Evolutionary conservation across 129 eudicot genomes (phyloP).

Genomic region (Scalesia atractyloides): DNA sequence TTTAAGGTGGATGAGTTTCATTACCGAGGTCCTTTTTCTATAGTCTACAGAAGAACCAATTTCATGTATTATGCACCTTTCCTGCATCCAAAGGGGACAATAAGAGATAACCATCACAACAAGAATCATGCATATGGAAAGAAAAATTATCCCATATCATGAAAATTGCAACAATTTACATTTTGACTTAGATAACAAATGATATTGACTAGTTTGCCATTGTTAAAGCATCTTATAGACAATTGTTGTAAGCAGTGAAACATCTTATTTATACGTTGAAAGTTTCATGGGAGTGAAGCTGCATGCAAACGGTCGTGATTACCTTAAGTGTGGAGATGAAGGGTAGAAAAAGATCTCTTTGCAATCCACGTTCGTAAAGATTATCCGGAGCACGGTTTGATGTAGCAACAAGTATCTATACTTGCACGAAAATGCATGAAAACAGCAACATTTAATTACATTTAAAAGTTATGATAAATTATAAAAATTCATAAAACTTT

Average conservation of each 20-base stretch:
- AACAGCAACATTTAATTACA: not conserved
- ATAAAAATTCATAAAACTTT: not conserved
- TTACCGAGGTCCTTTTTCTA: constrained; percentile 85
- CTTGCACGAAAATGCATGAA: constrained; percentile 19
- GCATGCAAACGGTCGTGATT: not conserved
- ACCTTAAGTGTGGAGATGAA: constrained; percentile 92
- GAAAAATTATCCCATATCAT: not conserved
- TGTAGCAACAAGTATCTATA: constrained; percentile 87
- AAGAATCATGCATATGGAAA: not conserved
- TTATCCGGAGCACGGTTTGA: constrained; percentile 95
- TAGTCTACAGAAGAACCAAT: constrained; percentile 91
- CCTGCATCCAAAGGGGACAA: constrained; percentile 50
- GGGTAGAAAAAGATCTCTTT: constrained; percentile 95
- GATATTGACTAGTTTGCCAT: not conserved
- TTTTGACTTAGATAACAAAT: not conserved
- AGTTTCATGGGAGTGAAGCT: constrained; percentile 9
- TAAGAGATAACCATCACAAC: constrained; percentile 14
- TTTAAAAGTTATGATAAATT: constrained; percentile 3
- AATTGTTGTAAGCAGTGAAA: not conserved
- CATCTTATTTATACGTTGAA: not conserved
- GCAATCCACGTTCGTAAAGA: constrained; percentile 90
- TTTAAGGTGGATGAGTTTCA: constrained; percentile 3
- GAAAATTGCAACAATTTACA: not conserved
- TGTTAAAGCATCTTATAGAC: not conserved
- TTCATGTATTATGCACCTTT: constrained; percentile 85